Evolutionary conservation across 1,284 basidiomycete species (phyloP), one percentile per base, ranked within the genome.

Genomic region (Veloboletus limbatus): DNA sequence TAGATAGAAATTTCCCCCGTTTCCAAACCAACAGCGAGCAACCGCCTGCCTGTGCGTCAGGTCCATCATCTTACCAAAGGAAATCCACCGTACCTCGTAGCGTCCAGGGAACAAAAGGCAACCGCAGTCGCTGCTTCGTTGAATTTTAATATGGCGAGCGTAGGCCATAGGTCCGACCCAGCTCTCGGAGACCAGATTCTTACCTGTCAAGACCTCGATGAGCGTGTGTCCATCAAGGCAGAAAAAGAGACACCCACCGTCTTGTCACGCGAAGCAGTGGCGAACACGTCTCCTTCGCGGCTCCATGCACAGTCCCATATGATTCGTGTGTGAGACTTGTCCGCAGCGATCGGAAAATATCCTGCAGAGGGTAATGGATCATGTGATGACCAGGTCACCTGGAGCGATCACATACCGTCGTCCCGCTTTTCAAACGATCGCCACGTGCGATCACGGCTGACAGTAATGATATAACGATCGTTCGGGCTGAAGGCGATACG

Each of bases 271-370:
- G 94, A 95, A 1, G 92, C 95, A 1, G 97, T 99, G 2, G 83
- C 93, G 63, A 99, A 99, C 6, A 85, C 58, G 49, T 82, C 76
- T 5, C 81, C 81, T 55, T 88, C 82, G 2, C 65, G 59, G 1
- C 84, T 74, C 92, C 94, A 99, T 18, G 83, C 80, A 58, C 86
- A 90, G 65, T 99, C 97, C 91, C 97, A 96, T 31, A 99, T 88
- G 60, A 99, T 97, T 25, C 97, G 80, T 1, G 81, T 78, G 67
- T 99, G 96, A 0, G 92, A 84, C 65, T 91, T 93, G 53, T 94
- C 83, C 8, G 81, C 76, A 5, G 80, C 78, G 11, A 84, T 56
- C 0, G 84, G 78, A 13, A 71, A 55, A 60, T 82, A 93, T 2
- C 78, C 88, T 77, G 57, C 42, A 54, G 8, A 42, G 3, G 2